Evolutionary conservation across 2,329 filamentous ascomycete genomes (phyloP).

Genomic region (Metarhizium rileyi): DNA sequence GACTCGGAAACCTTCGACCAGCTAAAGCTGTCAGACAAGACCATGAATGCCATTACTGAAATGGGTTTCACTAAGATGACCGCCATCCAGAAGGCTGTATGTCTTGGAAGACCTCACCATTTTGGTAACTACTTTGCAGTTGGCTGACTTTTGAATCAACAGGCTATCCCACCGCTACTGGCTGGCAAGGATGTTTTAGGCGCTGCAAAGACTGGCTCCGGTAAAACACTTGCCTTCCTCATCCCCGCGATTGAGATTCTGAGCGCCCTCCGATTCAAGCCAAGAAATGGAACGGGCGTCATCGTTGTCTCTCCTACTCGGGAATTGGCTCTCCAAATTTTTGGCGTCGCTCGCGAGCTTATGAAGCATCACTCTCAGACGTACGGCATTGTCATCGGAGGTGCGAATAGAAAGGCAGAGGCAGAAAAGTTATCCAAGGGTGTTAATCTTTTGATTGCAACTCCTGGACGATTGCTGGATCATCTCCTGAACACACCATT

Average conservation of each 20-base stretch:
- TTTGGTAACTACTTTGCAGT: background rate
- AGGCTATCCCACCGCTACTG: conserved; percentile 74
- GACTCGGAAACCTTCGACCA: conserved; percentile 67
- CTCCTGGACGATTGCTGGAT: conserved; percentile 84
- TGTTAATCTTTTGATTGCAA: conserved; percentile 89
- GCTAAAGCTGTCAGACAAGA: conserved; percentile 78
- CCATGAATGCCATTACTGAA: conserved; percentile 73
- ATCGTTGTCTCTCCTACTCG: conserved; percentile 89
- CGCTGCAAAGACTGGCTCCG: conserved; percentile 90
- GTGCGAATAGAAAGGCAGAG: conserved; percentile 82
- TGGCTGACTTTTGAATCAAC: background rate
- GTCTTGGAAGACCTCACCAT: conserved; percentile 9
- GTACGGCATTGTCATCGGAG: conserved; percentile 92
- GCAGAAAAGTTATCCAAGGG: conserved; percentile 91
- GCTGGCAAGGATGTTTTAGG: conserved; percentile 89
- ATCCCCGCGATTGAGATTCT: conserved; percentile 94
- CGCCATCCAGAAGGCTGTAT: conserved; percentile 68
- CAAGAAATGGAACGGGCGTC: conserved; percentile 84
- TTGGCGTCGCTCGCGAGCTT: conserved; percentile 85
- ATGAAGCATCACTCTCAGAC: conserved; percentile 92
- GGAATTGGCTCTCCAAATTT: conserved; percentile 91
- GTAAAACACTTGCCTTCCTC: conserved; percentile 91
- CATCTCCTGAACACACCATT: conserved; percentile 92
- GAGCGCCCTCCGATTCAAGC: conserved; percentile 83
- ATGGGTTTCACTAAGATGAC: conserved; percentile 98